Base-by-base conservation (phyloP, 805 yeast genomes). In the Alloascoidea africana region DNA sequence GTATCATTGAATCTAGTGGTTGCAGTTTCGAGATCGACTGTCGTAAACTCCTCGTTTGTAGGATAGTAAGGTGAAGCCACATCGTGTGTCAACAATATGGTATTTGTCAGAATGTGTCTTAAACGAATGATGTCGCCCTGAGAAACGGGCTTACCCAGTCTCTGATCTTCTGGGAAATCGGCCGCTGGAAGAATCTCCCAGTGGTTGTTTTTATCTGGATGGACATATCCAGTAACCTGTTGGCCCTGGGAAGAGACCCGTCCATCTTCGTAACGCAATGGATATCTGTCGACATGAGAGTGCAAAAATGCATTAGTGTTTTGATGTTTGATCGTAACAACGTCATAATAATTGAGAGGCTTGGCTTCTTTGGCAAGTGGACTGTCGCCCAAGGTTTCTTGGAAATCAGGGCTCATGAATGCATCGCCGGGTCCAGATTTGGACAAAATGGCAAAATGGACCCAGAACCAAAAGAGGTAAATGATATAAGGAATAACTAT, bases 341-440 rank as follows among this genome's bases (percentile, higher is more conserved):
- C 56, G 52, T 93, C 97, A 51, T 73, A 68, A 54, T 68, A 89
- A 47, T 85, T 71, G 34, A 91, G 73, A 23, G 69, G 74, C 48
- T 72, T 76, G 2, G 95, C 72, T 18, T 73, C 73, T 47, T 60
- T 68, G 11, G 89, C 82, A 49, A 82, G 55, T 16, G 82, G 75
- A 37, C 87, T 82, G 53, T 91, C 98, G 27, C 74, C 77, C 38
- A 91, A 66, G 23, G 95, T 78, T 51, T 85, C 95, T 62, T 91
- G 97, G 68, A 91, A 91, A 42, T 80, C 87, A 4, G 91, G 68
- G n/a, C 91, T 73, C 98, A 91, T 91, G 55, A 89, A 86, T 2
- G 68, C 66, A 54, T 91, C 96, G 43, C 99, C 99, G 3, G 96
- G 91, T 18, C 99, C 99, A 2, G 97, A 87, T 46, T 71, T 77